Base-by-base conservation (phyloP, 2,329 filamentous ascomycete genomes). In the Blastomyces silverae region DNA sequence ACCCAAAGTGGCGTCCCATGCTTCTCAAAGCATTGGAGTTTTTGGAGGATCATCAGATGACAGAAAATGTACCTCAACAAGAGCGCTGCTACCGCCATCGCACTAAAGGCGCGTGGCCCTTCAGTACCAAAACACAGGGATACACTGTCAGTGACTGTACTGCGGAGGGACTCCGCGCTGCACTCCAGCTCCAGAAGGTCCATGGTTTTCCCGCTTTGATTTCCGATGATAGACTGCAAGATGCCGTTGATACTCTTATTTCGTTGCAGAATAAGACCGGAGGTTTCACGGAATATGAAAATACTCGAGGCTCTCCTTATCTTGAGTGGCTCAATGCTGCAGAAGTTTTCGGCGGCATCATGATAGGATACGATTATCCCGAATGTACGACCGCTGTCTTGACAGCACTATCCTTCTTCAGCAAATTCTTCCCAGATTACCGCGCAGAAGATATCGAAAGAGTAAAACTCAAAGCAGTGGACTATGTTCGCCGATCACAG, bases 351-450 rank as follows among this genome's bases (percentile, higher is more conserved):
- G 92, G 91, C 17, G 85, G 88, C 25, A 99, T 99, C 79, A 99
- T 99, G 94, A 89, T 99, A 63, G 93, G 97, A 74, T 99, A 99
- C 75, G 91, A 96, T 75, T 97, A 99, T 73, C 92, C 93, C 0
- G 94, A 99, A 77, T 99, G 94, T 80, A 99, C 94, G 0, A 97
- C 94, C 2, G 92, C 94, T 0, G 91, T 92, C 39, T 89, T 99
- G 3, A 97, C 91, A 0, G 92, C 90, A 0, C 81, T 99, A 25
- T 89, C 88, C 4, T 82, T 93, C 1, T 97, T 97, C 80, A 85
- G 85, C 69, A 84, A 89, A 71, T 83, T 90, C 75, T 95, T 91
- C 81, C 91, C 93, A 0, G 80, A 88, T 37, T 96, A 99, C 76
- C 85, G 93, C 61, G 74, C 84, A 0, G 76, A 83, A 0, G 93